A percentile compares a stretch with the other conserved stretches of the same genome.
Evolutionary conservation across 257 asterid genomes (phyloP).

Genomic region (Hygrophila difformis): DNA sequence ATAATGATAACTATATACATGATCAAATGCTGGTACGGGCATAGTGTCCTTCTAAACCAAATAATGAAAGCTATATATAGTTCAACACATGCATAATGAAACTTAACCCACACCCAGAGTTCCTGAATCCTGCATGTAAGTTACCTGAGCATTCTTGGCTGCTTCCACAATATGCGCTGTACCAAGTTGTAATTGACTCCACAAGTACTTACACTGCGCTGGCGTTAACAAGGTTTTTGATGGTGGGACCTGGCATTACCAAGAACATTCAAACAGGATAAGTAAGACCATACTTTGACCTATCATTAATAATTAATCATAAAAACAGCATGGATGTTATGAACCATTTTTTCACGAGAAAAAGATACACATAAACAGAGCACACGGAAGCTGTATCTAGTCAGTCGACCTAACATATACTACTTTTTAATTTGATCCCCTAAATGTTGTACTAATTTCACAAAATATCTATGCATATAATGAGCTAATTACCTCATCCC

Average conservation of each 20-base stretch:
- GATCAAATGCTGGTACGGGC: too few relatives aligned
- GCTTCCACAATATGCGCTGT: constrained; percentile 73
- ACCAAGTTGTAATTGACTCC: constrained; percentile 55
- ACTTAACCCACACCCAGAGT: too few relatives aligned
- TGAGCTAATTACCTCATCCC: constrained; percentile 62
- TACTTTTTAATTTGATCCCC: too few relatives aligned
- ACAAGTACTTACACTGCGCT: constrained; percentile 86
- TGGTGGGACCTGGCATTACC: background rate
- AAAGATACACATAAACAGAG: too few relatives aligned
- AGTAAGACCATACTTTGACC: too few relatives aligned
- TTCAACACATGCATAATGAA: too few relatives aligned
- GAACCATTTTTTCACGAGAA: too few relatives aligned
- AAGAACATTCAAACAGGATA: background rate
- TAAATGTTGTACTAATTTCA: background rate
- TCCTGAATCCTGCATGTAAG: background rate
- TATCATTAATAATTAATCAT: too few relatives aligned
- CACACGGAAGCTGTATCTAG: too few relatives aligned
- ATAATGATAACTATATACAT: too few relatives aligned
- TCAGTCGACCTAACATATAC: constrained; percentile 1
- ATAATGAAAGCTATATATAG: too few relatives aligned
- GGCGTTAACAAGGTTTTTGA: constrained; percentile 33
- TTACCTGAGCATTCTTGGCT: constrained; percentile 93
- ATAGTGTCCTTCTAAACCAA: too few relatives aligned
- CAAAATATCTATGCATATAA: background rate
- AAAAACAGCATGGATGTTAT: background rate